Evolutionary conservation across 2,329 filamentous ascomycete species (phyloP).

Genomic region (Xylariaceae sp.): DNA sequence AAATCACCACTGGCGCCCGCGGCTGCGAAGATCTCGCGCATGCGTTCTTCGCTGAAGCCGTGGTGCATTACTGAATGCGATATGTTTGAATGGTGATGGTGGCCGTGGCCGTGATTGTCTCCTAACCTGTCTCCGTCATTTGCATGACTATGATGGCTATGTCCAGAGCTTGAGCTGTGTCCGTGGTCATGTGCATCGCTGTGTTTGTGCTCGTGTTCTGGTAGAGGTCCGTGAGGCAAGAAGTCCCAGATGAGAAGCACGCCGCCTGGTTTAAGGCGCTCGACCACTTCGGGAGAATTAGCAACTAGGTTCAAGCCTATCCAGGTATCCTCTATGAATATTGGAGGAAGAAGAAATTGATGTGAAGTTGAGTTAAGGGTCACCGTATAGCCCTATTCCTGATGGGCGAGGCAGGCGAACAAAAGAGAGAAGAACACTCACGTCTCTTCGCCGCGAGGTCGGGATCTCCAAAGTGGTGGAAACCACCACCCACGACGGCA

Average conservation of each 20-base stretch:
- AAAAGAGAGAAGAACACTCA: constrained; percentile 3
- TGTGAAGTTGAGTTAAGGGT: no score
- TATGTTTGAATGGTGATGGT: no score
- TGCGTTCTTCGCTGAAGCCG: constrained; percentile 59
- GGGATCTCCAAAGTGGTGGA: constrained; percentile 67
- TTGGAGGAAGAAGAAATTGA: not conserved
- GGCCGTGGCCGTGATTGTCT: no score
- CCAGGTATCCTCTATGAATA: no score
- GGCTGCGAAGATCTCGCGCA: constrained; percentile 58
- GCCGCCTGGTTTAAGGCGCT: constrained; percentile 62
- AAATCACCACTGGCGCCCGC: constrained; percentile 59
- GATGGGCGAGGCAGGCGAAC: not conserved
- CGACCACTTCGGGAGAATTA: constrained; percentile 38
- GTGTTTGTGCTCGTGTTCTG: constrained; percentile 1
- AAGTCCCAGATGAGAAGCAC: constrained; percentile 67
- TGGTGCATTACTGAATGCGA: constrained; percentile 57
- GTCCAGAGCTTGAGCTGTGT: constrained; percentile 5
- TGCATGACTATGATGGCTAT: constrained; percentile 31
- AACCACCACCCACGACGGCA: constrained; percentile 57
- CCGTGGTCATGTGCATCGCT: constrained; percentile 19
- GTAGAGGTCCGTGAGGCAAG: constrained; percentile 44
- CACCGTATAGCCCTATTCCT: no score
- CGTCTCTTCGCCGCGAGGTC: constrained; percentile 33
- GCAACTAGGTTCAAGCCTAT: no score
- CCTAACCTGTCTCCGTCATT: not conserved